phyloP scores from a whole-genome alignment of 352 stramenopile genomes.

The Pythium volutum region DNA sequence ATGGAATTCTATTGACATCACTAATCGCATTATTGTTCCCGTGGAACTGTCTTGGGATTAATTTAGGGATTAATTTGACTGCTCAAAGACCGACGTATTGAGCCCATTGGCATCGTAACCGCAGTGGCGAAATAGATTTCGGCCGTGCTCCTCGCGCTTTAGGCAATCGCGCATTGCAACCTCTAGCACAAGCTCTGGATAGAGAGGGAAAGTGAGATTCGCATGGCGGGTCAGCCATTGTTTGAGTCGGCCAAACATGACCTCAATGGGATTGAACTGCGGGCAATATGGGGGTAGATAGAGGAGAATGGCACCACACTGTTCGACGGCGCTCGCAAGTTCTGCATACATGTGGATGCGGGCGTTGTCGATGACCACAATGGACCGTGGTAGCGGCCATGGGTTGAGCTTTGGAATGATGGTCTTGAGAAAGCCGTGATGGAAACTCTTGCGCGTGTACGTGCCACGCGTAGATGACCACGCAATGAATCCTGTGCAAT shows the following conservation, averaged over 20 bases:
- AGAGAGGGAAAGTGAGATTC: background rate
- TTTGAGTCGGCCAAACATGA: slow-evolving; percentile 15
- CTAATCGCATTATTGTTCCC: too few species aligned
- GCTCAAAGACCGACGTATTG: too few species aligned
- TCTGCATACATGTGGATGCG: slow-evolving; percentile 2
- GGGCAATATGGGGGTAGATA: slow-evolving; percentile 21
- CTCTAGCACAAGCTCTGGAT: slow-evolving; percentile 9
- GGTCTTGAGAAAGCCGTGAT: background rate
- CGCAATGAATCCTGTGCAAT: slow-evolving; percentile 2
- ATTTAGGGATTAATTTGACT: too few species aligned
- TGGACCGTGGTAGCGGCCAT: slow-evolving; percentile 27
- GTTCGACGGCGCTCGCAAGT: slow-evolving; percentile 1
- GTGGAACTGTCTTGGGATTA: too few species aligned
- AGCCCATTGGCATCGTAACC: too few species aligned
- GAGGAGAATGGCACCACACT: slow-evolving; percentile 13
- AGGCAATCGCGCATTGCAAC: background rate
- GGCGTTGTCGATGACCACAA: slow-evolving; percentile 32
- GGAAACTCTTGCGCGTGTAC: slow-evolving; percentile 20
- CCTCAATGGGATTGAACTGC: slow-evolving; percentile 24
- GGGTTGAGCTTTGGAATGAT: slow-evolving; percentile 23
- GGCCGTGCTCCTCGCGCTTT: background rate
- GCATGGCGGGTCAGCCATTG: slow-evolving; percentile 8
- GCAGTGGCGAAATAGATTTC: background rate
- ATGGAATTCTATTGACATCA: too few species aligned
- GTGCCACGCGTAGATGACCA: slow-evolving; percentile 22